Percentiles rank a stretch among this genome's conserved stretches.
These are phyloP conservation scores for Candida tallmaniae DNA, from an alignment of 805 yeast genomes.

Conservation along the genomic window DNA sequence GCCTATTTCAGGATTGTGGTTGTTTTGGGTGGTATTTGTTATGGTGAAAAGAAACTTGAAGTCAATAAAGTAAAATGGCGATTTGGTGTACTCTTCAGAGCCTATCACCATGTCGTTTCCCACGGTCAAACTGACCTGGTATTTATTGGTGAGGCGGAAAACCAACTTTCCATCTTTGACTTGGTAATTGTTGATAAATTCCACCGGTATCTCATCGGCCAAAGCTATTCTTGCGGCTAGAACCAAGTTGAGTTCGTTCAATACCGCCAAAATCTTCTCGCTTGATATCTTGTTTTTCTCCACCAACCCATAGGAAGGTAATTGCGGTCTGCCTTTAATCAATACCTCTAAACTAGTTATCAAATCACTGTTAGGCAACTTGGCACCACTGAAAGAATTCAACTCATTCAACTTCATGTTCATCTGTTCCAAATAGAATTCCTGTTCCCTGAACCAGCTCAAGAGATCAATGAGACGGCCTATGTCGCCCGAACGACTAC, in stretches of 20 bases:
- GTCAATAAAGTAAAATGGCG: conserved; percentile 76
- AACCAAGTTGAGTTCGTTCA: conserved; percentile 66
- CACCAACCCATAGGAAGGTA: conserved; percentile 60
- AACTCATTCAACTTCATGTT: conserved; percentile 65
- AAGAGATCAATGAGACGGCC: conserved; percentile 77
- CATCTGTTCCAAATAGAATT: conserved; percentile 56
- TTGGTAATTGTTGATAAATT: conserved; percentile 52
- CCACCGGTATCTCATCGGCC: conserved; percentile 56
- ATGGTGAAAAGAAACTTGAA: conserved; percentile 61
- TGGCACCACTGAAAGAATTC: conserved; percentile 78
- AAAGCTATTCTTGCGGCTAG: conserved; percentile 73
- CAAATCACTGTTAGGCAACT: conserved; percentile 87
- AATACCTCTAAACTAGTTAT: conserved; percentile 84
- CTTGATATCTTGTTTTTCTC: conserved; percentile 48
- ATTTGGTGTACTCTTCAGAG: conserved; percentile 37
- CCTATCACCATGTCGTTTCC: conserved; percentile 52
- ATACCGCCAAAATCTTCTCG: conserved; percentile 51
- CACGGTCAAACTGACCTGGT: conserved; percentile 61
- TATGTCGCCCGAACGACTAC: conserved; percentile 65
- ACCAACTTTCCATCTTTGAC: conserved; percentile 75
- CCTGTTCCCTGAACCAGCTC: conserved; percentile 81
- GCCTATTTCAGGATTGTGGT: conserved; percentile 3
- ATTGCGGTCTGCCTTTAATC: conserved; percentile 68
- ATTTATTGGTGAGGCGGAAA: conserved; percentile 58
- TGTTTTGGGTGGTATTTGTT: conserved; percentile 24